These are phyloP conservation scores for Leccinum griseonigrum DNA, from an alignment of 1,284 basidiomycete genomes.

Conservation along the genomic window DNA sequence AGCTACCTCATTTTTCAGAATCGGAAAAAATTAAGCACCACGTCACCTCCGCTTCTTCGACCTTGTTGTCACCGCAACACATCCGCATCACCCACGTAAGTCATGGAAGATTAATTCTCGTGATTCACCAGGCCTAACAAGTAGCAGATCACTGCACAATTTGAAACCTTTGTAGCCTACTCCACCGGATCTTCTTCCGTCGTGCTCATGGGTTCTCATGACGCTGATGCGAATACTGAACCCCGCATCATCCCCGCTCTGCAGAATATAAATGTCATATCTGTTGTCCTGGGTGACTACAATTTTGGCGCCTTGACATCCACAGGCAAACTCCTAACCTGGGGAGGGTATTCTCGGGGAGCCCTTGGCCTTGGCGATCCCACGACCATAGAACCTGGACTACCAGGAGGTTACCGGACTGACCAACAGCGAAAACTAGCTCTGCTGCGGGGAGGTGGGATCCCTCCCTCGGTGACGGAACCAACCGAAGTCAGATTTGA, in stretches of 20 bases:
- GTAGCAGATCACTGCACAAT: conserved; percentile 80
- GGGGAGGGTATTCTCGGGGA: conserved; percentile 78
- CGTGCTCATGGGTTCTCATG: conserved; percentile 60
- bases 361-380: conserved; percentile 85
- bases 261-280: conserved; percentile 74
- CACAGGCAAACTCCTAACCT: conserved; percentile 75
- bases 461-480: conserved; percentile 47
- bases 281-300: conserved; percentile 86
- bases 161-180: conserved; percentile 76
- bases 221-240: conserved; percentile 38
- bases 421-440: conserved; percentile 37
- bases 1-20: conserved; percentile 75
- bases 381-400: conserved; percentile 43
- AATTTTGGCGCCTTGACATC: conserved; percentile 84
- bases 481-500: conserved; percentile 76
- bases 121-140: conserved; percentile 12
- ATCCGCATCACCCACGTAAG: conserved; percentile 70
- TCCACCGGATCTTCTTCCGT: conserved; percentile 65
- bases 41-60: conserved; percentile 38
- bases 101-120: conserved; percentile 4
- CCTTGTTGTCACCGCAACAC: conserved; percentile 40
- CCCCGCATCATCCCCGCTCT: conserved; percentile 69
- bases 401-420: conserved; percentile 58
- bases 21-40: conserved; percentile 45
- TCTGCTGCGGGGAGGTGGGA: conserved; percentile 26